phyloP scores from a whole-genome alignment of 148 eudicot genomes.

The Camellia sinensis region DNA sequence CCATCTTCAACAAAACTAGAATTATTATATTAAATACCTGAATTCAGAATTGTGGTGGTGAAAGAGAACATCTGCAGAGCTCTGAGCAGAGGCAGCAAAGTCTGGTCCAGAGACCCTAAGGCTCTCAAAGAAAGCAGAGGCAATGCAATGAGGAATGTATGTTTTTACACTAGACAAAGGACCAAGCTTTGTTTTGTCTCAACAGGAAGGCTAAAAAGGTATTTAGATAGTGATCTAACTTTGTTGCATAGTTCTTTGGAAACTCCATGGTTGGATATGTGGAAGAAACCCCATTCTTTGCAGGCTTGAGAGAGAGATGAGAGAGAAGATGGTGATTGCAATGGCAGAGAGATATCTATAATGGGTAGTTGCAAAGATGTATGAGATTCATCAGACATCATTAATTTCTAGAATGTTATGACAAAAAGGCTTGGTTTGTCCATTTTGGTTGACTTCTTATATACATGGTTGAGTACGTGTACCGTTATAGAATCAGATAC shows the following conservation, averaged over 20 bases:
- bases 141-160: slow-evolving; percentile 83
- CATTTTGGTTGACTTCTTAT: slow-evolving; percentile 28
- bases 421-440: slow-evolving; percentile 28
- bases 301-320: slow-evolving; percentile 67
- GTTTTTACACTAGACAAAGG: slow-evolving; percentile 60
- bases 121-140: slow-evolving; percentile 89
- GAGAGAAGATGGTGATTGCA: slow-evolving; percentile 46
- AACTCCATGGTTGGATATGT: slow-evolving; percentile 73
- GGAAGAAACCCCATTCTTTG: slow-evolving; percentile 90
- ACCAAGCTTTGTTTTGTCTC: slow-evolving; percentile 67
- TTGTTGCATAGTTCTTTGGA: slow-evolving; percentile 47
- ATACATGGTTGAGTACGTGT: background rate
- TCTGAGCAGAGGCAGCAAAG: slow-evolving; percentile 58
- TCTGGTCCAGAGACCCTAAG: slow-evolving; percentile 75
- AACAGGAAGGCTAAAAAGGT: slow-evolving; percentile 54
- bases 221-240: slow-evolving; percentile 44
- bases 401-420: slow-evolving; percentile 22
- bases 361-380: slow-evolving; percentile 56
- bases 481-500: too few species aligned
- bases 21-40: slow-evolving; percentile 42
- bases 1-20: too few species aligned
- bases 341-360: slow-evolving; percentile 62
- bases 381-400: slow-evolving; percentile 43
- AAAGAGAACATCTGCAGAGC: slow-evolving; percentile 49
- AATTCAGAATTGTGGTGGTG: slow-evolving; percentile 45